These are phyloP conservation scores for Apiotrichum domesticum DNA, from an alignment of 1,284 basidiomycete species.

Conservation along the genomic window DNA sequence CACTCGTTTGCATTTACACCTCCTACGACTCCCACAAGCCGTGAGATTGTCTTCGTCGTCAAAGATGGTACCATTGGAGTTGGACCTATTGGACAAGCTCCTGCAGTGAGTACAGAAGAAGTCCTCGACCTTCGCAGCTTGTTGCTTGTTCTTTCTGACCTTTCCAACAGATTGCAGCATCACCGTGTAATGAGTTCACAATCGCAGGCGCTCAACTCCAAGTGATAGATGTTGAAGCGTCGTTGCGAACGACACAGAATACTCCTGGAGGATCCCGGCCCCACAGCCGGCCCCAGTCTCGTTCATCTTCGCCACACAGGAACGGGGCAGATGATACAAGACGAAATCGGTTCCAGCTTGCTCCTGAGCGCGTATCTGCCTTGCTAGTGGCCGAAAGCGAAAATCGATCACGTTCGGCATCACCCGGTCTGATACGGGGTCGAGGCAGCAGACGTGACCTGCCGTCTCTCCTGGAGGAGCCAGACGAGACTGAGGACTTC, in stretches of 20 bases:
- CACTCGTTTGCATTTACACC: slow-evolving; percentile 38
- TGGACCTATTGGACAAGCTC: slow-evolving; percentile 27
- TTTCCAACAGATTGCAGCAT: slow-evolving; percentile 15
- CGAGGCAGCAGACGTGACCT: slow-evolving; percentile 1
- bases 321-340: slow-evolving; percentile 14
- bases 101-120: slow-evolving; percentile 20
- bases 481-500: slow-evolving; percentile 9
- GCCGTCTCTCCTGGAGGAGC: slow-evolving; percentile 5
- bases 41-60: slow-evolving; percentile 37
- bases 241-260: background rate
- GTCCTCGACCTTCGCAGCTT: too few species aligned
- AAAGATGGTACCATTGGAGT: slow-evolving; percentile 40
- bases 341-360: slow-evolving; percentile 37
- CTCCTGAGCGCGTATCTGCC: slow-evolving; percentile 29
- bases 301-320: background rate
- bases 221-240: slow-evolving; percentile 18
- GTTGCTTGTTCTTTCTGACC: background rate
- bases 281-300: background rate
- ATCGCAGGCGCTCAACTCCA: slow-evolving; percentile 12
- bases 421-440: background rate
- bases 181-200: slow-evolving; percentile 25
- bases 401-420: slow-evolving; percentile 17
- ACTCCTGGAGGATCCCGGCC: background rate
- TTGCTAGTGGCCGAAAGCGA: slow-evolving; percentile 21
- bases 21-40: slow-evolving; percentile 5